Percentiles rank a stretch among this genome's conserved stretches.
phyloP scores from a whole-genome alignment of 2,329 filamentous ascomycete species.

The Pseudodiploospora longispora region DNA sequence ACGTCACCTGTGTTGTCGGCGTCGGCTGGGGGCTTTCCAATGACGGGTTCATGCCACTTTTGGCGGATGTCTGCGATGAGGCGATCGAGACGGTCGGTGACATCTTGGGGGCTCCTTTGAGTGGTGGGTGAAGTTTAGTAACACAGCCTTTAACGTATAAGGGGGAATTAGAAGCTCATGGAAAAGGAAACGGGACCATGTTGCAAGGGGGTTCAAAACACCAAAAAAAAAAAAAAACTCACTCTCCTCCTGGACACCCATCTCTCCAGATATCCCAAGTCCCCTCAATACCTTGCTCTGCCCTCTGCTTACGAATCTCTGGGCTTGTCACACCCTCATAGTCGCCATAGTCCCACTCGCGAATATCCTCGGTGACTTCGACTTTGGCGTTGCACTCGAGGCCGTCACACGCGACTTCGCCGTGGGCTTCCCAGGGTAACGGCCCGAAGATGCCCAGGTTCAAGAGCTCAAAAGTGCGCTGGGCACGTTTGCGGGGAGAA shows the following conservation, averaged over 20 bases:
- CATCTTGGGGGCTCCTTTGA: constrained; percentile 58
- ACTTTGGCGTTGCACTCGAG: constrained; percentile 51
- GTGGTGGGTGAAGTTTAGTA: constrained; percentile 8
- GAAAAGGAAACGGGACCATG: not conserved
- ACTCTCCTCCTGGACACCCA: constrained; percentile 80
- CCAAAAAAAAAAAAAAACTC: constrained; percentile 24
- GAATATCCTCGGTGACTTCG: constrained; percentile 62
- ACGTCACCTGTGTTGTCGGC: constrained; percentile 24
- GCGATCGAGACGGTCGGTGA: constrained; percentile 63
- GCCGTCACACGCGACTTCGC: constrained; percentile 25
- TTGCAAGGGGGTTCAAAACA: not conserved
- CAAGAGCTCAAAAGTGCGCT: constrained; percentile 83
- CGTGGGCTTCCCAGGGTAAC: constrained; percentile 60
- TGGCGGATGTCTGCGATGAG: constrained; percentile 68
- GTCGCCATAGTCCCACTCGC: constrained; percentile 82
- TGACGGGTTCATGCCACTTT: constrained; percentile 54
- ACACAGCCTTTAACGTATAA: not conserved
- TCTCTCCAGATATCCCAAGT: constrained; percentile 86
- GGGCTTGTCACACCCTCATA: constrained; percentile 74
- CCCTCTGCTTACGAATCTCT: constrained; percentile 54
- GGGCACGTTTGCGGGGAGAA: constrained; percentile 75
- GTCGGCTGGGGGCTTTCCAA: constrained; percentile 37
- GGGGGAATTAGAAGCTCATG: not conserved
- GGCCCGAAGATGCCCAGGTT: constrained; percentile 59
- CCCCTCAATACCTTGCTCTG: constrained; percentile 46